Conservation (phyloP, 1,284 basidiomycete genomes). For the Leccinum discolor region DNA sequence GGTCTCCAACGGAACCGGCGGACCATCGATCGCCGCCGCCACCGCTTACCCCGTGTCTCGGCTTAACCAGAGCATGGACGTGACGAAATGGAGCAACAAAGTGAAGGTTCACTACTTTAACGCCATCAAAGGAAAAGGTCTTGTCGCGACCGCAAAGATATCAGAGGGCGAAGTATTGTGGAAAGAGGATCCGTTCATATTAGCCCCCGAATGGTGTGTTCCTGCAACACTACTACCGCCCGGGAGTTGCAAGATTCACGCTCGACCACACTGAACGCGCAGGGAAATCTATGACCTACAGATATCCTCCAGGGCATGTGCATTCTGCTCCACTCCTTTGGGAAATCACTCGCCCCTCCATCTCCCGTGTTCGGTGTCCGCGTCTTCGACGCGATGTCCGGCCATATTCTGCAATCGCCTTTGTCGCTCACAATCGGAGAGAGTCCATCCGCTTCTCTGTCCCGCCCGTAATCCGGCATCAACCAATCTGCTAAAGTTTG, state of each 20-base stretch:
- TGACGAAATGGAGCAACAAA: slow-evolving; percentile 61
- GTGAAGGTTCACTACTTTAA: slow-evolving; percentile 73
- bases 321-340: slow-evolving; percentile 68
- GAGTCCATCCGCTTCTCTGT: slow-evolving; percentile 76
- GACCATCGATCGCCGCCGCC: neutral
- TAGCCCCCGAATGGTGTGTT: slow-evolving; percentile 71
- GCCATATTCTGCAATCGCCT: slow-evolving; percentile 80
- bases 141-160: slow-evolving; percentile 72
- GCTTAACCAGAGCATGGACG: slow-evolving; percentile 67
- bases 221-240: neutral
- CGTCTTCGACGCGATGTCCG: slow-evolving; percentile 47
- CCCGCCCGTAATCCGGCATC: slow-evolving; percentile 72
- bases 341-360: slow-evolving; percentile 45
- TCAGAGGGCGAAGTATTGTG: slow-evolving; percentile 75
- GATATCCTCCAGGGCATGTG: slow-evolving; percentile 55
- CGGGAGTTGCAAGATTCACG: neutral
- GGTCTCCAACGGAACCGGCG: slow-evolving; percentile 1
- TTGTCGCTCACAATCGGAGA: slow-evolving; percentile 63
- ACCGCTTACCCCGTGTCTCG: slow-evolving; percentile 58
- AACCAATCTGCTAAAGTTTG: slow-evolving; percentile 59
- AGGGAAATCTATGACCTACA: slow-evolving; percentile 78
- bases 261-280: slow-evolving; percentile 5
- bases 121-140: slow-evolving; percentile 78
- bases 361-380: slow-evolving; percentile 49
- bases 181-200: slow-evolving; percentile 78